Evolutionary conservation across 2,329 filamentous ascomycete genomes (phyloP), one percentile per base, ranked within the genome.

Genomic region (Pseudogymnoascus sp.): DNA sequence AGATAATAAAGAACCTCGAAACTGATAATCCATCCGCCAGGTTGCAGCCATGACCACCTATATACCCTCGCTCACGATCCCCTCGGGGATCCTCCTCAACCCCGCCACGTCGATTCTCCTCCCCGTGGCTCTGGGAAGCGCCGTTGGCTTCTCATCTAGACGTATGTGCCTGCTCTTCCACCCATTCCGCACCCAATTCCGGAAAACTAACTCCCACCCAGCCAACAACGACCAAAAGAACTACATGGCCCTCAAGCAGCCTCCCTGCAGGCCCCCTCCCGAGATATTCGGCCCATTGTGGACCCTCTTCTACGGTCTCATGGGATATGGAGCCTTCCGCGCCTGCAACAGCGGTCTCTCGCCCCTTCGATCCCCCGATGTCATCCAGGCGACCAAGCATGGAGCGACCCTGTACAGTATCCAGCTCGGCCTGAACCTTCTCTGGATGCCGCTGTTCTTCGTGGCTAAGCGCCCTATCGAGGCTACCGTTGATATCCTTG

Each of bases 391-490:
- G 61, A 85, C 88, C 60, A 83, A 83, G 72, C 80, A 85, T 67
- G 88, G 87, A 67, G 87, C 90, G 63, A 90, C 88, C 0, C 81
- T 97, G 31, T 97, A 96, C 78, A 89, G 89, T 1, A 79, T 92
- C 64, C 92, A 97, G 76, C 85, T 97, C 5, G 89, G 82, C 9
- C 80, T 97, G 60, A 97, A 97, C 73, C 79, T 96, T 31, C 74
- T 87, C 61, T 97, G 90, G 90, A 97, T 92, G 83, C 93, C 93
- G 10, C 82, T 97, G 9, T 97, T 97, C 82, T 97, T 96, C 72
- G 82, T 83, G n/a, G 72, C 87, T 59, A 86, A 87, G 66, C 83
- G 84, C 13, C 91, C 92, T 1, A 80, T 87, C 60, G 83, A 85
- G 70, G 92, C 92, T 3, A 85, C 90, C 5, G 81, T 82, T 29